These are phyloP conservation scores for Monosporascus sp. DNA, from an alignment of 2,329 filamentous ascomycete genomes.

Conservation along the genomic window DNA sequence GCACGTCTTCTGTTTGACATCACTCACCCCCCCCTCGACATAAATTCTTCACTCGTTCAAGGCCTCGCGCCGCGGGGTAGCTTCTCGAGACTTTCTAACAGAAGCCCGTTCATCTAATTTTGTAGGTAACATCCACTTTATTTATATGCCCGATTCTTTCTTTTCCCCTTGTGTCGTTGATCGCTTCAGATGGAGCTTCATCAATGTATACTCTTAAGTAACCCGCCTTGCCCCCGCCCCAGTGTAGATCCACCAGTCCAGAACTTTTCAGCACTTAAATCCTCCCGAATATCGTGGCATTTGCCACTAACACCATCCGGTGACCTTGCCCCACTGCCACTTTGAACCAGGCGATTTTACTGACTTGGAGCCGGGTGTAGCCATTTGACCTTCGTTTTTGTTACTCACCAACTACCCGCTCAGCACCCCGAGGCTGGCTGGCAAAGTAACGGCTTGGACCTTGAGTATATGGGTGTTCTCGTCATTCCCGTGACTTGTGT, in stretches of 20 bases:
- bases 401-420: conserved; percentile 6
- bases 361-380: conserved; percentile 16
- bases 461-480: not conserved
- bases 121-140: not conserved
- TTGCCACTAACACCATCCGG: conserved; percentile 25
- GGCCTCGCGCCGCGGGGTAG: not conserved
- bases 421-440: not conserved
- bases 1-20: not conserved
- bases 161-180: not conserved
- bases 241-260: not conserved
- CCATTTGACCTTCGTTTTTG: conserved; percentile 17
- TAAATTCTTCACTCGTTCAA: not conserved
- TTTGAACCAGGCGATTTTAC: conserved; percentile 19
- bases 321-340: conserved; percentile 24
- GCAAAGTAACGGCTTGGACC: not conserved
- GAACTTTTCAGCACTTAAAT: not conserved
- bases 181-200: not conserved
- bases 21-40: not conserved
- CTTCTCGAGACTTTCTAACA: not conserved
- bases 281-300: conserved; percentile 19
- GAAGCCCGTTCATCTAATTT: not conserved
- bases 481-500: conserved; percentile 3
- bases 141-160: not conserved
- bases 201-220: not conserved
- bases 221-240: not conserved